A percentile compares a stretch with the other conserved stretches of the same genome.
These are phyloP conservation scores for Termitomyces sp. DNA, from an alignment of 768 basidiomycete genomes.

Conservation along the genomic window DNA sequence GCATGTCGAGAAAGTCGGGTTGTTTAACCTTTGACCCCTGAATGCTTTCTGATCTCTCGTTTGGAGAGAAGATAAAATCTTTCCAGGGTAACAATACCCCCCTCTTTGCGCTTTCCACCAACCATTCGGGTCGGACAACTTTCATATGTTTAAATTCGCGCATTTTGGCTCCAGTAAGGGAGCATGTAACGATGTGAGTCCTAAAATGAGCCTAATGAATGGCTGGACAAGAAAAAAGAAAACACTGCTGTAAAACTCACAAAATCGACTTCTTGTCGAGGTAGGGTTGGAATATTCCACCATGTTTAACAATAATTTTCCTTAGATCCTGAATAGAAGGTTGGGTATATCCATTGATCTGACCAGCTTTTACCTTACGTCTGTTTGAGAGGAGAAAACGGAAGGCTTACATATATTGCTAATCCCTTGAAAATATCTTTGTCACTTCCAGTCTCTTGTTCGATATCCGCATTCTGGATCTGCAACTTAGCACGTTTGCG, in stretches of 20 bases:
- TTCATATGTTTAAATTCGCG: slow-evolving; percentile 88
- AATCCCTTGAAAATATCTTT: slow-evolving; percentile 66
- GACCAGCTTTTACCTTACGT: neutral
- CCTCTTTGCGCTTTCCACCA: slow-evolving; percentile 69
- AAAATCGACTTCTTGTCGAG: slow-evolving; percentile 72
- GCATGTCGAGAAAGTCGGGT: slow-evolving; percentile 21
- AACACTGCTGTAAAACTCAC: slow-evolving; percentile 32
- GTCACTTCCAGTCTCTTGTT: slow-evolving; percentile 15
- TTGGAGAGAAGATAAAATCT: slow-evolving; percentile 56
- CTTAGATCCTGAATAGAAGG: slow-evolving; percentile 85
- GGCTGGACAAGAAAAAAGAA: neutral
- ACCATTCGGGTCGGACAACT: slow-evolving; percentile 85
- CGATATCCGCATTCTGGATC: slow-evolving; percentile 58
- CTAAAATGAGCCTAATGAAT: slow-evolving; percentile 26
- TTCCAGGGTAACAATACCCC: slow-evolving; percentile 75
- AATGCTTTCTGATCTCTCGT: slow-evolving; percentile 37
- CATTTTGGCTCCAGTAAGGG: slow-evolving; percentile 85
- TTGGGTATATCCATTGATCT: slow-evolving; percentile 90
- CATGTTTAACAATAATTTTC: slow-evolving; percentile 73
- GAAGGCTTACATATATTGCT: slow-evolving; percentile 68
- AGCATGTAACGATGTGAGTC: slow-evolving; percentile 89
- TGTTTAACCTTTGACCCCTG: slow-evolving; percentile 43
- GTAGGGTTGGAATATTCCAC: slow-evolving; percentile 80
- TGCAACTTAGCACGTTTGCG: slow-evolving; percentile 89
- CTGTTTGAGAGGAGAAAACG: neutral